Base-by-base conservation (phyloP, 2,329 filamentous ascomycete genomes). In the Penicillium brevicompactum region DNA sequence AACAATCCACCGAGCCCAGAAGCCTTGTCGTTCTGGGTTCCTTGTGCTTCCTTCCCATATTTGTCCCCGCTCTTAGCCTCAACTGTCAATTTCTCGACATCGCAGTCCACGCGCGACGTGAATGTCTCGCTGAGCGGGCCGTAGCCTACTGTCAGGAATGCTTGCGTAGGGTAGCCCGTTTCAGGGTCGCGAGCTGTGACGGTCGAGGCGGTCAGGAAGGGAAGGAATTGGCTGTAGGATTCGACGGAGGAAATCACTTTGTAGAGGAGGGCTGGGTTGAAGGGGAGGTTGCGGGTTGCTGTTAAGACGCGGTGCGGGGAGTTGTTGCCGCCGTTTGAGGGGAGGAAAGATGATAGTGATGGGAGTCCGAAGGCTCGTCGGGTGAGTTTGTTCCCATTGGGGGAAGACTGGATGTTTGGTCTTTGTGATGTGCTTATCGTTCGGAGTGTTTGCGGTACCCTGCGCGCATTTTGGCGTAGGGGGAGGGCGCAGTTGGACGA, bases 161-260 rank as follows among this genome's bases (percentile, higher is more conserved):
- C 94, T 59, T 87, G 83, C 27, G 86, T 82, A 0, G 94, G 94
- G 52, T 75, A 75, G 1, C 76, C 69, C 24, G 71, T 79, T 66
- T 44, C 56, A 5, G 56, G 76, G 6, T 90, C 88, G 83, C 88
- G 91, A 55, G 82, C 80, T 1, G 91, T 96, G 40, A 97, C 91
- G 57, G 81, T 83, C 37, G 90, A 92, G 44, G 80, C 80, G 42
- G 85, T 83, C 77, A 93, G 96, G 82, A 95, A 97, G 10, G 94
- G 94, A n/a, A 99, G 85, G 80, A 97, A 99, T 62, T 80, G 73
- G 37, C 83, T 80, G 83, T 99, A 99, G 60, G 85, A 86, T 73
- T 91, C 85, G 61, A 99, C 87, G 74, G 97, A 91, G 76, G 92
- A 87, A 73, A 99, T 92, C 51, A 97, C 83, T 63, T 82, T 80